Percentiles rank a stretch among this genome's conserved stretches.
phyloP scores from a whole-genome alignment of 495 filamentous ascomycete genomes.

The Penicillium macrosclerotiorum region DNA sequence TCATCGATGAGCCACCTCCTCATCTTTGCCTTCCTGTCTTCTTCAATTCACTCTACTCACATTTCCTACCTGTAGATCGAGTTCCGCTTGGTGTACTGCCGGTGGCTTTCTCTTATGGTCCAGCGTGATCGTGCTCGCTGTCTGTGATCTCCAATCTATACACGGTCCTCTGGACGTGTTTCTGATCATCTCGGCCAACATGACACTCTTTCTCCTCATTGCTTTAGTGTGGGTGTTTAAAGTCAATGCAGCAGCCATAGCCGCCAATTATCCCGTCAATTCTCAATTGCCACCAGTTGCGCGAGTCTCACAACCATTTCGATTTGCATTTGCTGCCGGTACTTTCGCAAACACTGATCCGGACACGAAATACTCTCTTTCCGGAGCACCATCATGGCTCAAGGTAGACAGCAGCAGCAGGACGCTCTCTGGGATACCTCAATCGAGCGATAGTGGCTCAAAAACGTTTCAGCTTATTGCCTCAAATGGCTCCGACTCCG shows the following conservation, averaged over 20 bases:
- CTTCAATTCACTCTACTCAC: slow-evolving; percentile 11
- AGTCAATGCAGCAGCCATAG: slow-evolving; percentile 42
- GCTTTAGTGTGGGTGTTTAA: slow-evolving; percentile 32
- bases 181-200: slow-evolving; percentile 19
- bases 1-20: slow-evolving; percentile 19
- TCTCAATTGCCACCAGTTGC: slow-evolving; percentile 76
- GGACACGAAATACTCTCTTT: slow-evolving; percentile 60
- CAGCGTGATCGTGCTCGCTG: slow-evolving; percentile 16
- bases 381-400: slow-evolving; percentile 66
- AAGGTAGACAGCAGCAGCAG: slow-evolving; percentile 59
- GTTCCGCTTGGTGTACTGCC: slow-evolving; percentile 9
- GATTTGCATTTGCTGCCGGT: slow-evolving; percentile 64
- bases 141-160: slow-evolving; percentile 14
- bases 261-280: slow-evolving; percentile 67
- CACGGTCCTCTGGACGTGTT: slow-evolving; percentile 9
- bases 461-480: slow-evolving; percentile 58
- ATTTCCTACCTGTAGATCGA: slow-evolving; percentile 11
- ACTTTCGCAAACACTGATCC: slow-evolving; percentile 59
- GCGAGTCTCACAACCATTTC: slow-evolving; percentile 59
- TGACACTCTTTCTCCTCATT: slow-evolving; percentile 31
- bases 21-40: slow-evolving; percentile 16
- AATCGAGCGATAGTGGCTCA: slow-evolving; percentile 52
- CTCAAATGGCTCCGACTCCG: slow-evolving; percentile 57
- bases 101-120: slow-evolving; percentile 1
- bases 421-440: slow-evolving; percentile 64